Evolutionary conservation across 495 filamentous ascomycete genomes (phyloP), one percentile per base, ranked within the genome.

Genomic region (Lepidopterella palustris): DNA sequence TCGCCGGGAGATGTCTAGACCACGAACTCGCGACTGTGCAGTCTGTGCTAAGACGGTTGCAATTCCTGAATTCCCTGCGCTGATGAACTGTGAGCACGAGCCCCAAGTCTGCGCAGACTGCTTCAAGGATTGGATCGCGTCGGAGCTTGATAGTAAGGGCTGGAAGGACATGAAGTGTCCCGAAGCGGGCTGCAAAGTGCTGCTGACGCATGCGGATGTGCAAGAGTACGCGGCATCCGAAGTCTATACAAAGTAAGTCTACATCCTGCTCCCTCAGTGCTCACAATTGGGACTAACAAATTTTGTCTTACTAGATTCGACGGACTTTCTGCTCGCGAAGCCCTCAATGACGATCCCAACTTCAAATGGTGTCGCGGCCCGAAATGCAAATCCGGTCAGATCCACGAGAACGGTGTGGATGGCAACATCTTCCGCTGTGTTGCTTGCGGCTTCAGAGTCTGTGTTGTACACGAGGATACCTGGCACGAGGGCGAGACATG

Each of bases 401-500:
- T 73, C 40, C 68, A 75, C 56, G 24, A 52, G 27, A 54, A 55
- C 49, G 63, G 62, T 18, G 60, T 55, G 10, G 57, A 58, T 23
- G 58, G 63, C 28, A 57, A 65, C 54, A 68, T 64, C 24, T 71
- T 78, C 59, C 45, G 32, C 15, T 79, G 76, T 60, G 59, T 58
- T 2, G 52, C 42, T 6, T 78, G 76, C 58, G 66, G 67, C 23
- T 75, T 68, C 57, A 64, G 64, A 20, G 68, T 73, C 53, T 79
- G 76, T 56, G 65, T 72, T 20, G 42, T 39, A 0, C 73, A 76
- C 61, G 65, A 73, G 29, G 56, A 60, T 40, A 62, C 59, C 6
- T 79, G 71, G 71, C 76, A 79, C 56, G 52, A 63, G 20, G 73
- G 69, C 40, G 67, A 68, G 58, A 73, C 69, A n/a, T 79, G 76